A percentile compares a stretch with the other conserved stretches of the same genome.
phyloP scores from a whole-genome alignment of 2,329 filamentous ascomycete species.

The Xylaria sp. region DNA sequence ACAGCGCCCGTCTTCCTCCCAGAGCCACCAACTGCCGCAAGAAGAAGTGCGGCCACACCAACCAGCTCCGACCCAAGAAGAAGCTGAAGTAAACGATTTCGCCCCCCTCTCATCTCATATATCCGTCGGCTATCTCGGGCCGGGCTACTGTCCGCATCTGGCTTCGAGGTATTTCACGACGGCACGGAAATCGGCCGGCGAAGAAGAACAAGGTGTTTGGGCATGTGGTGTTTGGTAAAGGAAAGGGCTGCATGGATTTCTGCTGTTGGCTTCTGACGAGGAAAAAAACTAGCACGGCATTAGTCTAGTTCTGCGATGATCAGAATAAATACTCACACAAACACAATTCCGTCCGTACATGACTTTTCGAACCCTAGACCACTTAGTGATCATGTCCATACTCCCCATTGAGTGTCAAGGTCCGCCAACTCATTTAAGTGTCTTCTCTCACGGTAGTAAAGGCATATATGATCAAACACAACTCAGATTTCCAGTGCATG shows the following conservation, averaged over 20 bases:
- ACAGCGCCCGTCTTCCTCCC: constrained; percentile 36
- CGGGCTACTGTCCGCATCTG: constrained; percentile 10
- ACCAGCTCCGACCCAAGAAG: constrained; percentile 99
- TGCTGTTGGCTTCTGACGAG: constrained; percentile 30
- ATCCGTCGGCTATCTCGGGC: constrained; percentile 12
- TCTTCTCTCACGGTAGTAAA: background rate
- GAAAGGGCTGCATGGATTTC: constrained; percentile 32
- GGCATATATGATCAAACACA: background rate
- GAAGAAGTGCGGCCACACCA: constrained; percentile 99
- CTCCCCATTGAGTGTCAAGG: background rate
- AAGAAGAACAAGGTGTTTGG: constrained; percentile 26
- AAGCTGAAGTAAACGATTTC: constrained; percentile 64
- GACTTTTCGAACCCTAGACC: background rate
- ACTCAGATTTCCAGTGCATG: background rate
- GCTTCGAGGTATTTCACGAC: constrained; percentile 23
- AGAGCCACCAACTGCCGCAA: constrained; percentile 99
- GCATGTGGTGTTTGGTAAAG: constrained; percentile 36
- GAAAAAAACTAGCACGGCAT: constrained; percentile 27
- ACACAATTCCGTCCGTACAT: constrained; percentile 12
- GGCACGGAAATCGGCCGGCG: constrained; percentile 18
- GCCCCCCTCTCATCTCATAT: constrained; percentile 14
- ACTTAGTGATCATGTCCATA: constrained; percentile 4
- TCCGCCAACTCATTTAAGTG: background rate
- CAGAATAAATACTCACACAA: constrained; percentile 34
- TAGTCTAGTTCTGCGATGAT: constrained; percentile 33